Base-by-base conservation (phyloP, 1,284 basidiomycete species). In the Heterobasidion irregulare region DNA sequence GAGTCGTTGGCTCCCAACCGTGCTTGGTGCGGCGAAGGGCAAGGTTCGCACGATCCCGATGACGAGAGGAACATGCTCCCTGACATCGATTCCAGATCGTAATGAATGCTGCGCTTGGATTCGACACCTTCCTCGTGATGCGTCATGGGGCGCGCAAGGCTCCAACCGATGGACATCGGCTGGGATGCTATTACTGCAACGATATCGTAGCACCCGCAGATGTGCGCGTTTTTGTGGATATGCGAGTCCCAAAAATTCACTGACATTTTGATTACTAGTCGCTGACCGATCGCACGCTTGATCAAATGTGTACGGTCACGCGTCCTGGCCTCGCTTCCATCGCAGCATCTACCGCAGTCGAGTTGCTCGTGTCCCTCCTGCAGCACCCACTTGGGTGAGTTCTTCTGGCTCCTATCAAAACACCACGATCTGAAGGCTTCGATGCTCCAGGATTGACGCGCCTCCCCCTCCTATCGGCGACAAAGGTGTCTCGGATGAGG, bases 261-360 rank as follows among this genome's bases (percentile, higher is more conserved):
- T 44, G 33, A 53, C 55, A 53, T 52, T 59, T 45, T 52, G 19
- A 49, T 15, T 12, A 33, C 15, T n/a, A 97, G 94, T 95, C 92
- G 0, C 75, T 98, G 50, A 90, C 92, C 0, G 95, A 99, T 66
- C 80, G 95, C 38, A 98, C 95, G 1, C 79, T 99, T 32, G 97
- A 99, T 68, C 96, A 99, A 68, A 98, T 98, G 96, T 99, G 97
- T 66, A 99, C 97, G 0, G 97, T 99, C 12, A 98, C 96, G 0
- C 76, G 97, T n/a, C 96, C 97, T 0, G 96, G 96, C 0, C 77
- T 98, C 0, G 97, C 95, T 0, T 84, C 92, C 0, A 94, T 98
- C 46, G 96, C 96, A 0, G 85, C 90, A 0, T 87, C 94, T 0
- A 90, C 87, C 0, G 94, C 94, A 0, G 95, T 98, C 0, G 97